phyloP scores from a whole-genome alignment of 2,329 filamentous ascomycete genomes.

The Ophiostoma piceae region DNA sequence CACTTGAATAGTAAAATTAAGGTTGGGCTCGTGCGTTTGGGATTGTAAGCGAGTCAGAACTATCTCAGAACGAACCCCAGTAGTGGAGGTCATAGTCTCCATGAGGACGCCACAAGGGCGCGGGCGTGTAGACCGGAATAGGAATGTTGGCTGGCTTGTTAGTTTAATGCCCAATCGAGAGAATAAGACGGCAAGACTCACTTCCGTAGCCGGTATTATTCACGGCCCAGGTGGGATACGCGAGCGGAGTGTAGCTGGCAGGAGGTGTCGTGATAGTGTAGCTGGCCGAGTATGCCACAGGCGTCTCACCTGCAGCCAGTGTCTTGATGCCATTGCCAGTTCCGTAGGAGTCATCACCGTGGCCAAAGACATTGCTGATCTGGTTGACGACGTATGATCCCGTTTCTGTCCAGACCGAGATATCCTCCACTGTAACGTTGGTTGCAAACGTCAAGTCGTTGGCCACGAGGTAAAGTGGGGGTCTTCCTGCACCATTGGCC shows the following conservation, averaged over 20 bases:
- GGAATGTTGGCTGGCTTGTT: neutral
- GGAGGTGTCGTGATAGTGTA: neutral
- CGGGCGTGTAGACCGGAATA: constrained; percentile 5
- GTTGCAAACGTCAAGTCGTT: constrained; percentile 8
- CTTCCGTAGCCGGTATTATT: constrained; percentile 10
- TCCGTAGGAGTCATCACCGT: constrained; percentile 1
- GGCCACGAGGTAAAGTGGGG: neutral
- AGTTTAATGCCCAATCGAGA: neutral
- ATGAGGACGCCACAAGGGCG: constrained; percentile 7
- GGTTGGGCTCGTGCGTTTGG: neutral
- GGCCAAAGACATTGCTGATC: constrained; percentile 5
- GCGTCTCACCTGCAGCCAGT: neutral
- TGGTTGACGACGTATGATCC: neutral
- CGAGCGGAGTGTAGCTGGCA: neutral
- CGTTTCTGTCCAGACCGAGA: constrained; percentile 4
- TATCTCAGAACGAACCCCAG: constrained; percentile 3
- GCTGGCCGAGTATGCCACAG: neutral
- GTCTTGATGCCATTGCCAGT: neutral
- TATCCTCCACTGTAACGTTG: neutral
- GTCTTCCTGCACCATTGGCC: neutral
- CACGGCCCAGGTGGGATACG: neutral
- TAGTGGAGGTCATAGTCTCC: constrained; percentile 11
- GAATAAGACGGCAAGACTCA: neutral
- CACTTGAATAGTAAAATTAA: neutral
- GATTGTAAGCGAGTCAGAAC: neutral